phyloP scores from a whole-genome alignment of 140 eudicot genomes.

The Flaveria floridana region DNA sequence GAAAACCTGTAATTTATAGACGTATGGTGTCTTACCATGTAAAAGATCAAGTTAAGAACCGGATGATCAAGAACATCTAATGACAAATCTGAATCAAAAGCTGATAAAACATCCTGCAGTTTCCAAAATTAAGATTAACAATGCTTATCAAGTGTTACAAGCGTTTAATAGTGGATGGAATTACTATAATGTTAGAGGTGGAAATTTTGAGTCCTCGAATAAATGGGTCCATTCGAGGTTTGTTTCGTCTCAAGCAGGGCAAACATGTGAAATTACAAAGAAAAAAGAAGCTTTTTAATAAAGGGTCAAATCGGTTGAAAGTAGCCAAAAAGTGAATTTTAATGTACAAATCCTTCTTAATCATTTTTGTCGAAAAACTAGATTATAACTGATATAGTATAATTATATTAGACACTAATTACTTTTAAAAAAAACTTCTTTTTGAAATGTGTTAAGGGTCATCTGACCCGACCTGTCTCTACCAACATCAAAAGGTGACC shows the following conservation, averaged over 20 bases:
- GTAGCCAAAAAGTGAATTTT: neutral
- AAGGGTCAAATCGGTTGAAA: neutral
- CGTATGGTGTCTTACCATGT: constrained; percentile 54
- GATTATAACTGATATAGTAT: neutral
- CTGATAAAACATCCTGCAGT: constrained; percentile 71
- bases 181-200: neutral
- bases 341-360: neutral
- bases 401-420: neutral
- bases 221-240: neutral
- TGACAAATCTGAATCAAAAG: constrained; percentile 72
- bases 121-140: neutral
- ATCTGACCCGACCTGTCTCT: neutral
- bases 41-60: constrained; percentile 64
- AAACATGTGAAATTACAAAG: neutral
- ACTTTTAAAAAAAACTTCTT: neutral
- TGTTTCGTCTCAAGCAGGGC: neutral
- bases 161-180: neutral
- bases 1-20: neutral
- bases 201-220: neutral
- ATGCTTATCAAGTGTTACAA: neutral
- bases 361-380: neutral
- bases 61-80: constrained; percentile 80
- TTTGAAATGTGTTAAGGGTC: neutral
- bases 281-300: neutral
- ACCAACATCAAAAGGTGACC: neutral